Evolutionary conservation across 345 rosid species (phyloP).

Genomic region (Brassica juncea): DNA sequence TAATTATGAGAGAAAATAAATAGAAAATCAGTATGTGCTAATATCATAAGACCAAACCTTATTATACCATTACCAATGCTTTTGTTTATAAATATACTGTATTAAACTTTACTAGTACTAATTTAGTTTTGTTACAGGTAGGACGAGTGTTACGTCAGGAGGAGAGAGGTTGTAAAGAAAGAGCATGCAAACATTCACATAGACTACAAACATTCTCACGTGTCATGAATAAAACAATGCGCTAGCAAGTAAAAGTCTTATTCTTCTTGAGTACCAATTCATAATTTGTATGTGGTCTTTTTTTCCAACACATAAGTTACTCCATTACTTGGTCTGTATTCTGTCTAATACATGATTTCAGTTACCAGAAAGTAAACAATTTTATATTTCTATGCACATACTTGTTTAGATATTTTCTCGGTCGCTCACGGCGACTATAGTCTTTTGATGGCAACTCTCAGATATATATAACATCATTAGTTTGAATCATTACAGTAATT

Average conservation of each 20-base stretch:
- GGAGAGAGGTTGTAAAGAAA: neutral
- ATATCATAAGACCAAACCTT: neutral
- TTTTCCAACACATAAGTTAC: neutral
- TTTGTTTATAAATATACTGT: neutral
- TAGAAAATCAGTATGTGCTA: neutral
- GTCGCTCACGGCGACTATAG: neutral
- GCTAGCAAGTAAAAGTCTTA: neutral
- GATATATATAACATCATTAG: no score
- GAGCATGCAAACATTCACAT: neutral
- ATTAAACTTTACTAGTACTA: neutral
- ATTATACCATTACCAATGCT: neutral
- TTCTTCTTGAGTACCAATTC: neutral
- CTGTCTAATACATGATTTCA: neutral
- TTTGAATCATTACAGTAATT: slow-evolving; percentile 3
- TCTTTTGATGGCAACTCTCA: neutral
- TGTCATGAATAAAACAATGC: neutral
- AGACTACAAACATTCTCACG: neutral
- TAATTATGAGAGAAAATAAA: neutral
- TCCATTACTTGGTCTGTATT: neutral
- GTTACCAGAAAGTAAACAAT: neutral
- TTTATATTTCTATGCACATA: neutral
- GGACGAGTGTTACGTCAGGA: neutral
- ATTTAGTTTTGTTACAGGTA: neutral
- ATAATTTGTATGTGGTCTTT: neutral
- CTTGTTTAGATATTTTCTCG: neutral